Conservation (phyloP, 2,329 filamentous ascomycete species). For the Catunica adiposa region DNA sequence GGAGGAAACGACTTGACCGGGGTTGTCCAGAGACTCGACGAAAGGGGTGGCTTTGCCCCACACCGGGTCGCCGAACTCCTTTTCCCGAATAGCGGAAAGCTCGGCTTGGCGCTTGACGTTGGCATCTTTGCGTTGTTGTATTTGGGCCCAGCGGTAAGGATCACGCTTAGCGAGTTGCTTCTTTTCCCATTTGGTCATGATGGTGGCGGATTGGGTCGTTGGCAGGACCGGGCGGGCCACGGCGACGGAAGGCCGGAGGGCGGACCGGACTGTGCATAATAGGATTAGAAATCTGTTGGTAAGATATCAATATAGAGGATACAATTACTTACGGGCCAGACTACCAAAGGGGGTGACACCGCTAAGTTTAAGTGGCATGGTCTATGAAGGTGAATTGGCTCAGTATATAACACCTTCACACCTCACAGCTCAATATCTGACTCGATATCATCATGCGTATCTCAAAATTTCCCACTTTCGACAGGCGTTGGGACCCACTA, state of each 20-base stretch:
- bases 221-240: slow-evolving; percentile 33
- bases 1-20: slow-evolving; percentile 30
- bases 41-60: slow-evolving; percentile 68
- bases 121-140: slow-evolving; percentile 66
- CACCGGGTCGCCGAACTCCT: slow-evolving; percentile 58
- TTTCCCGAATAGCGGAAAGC: slow-evolving; percentile 47
- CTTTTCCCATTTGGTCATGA: slow-evolving; percentile 41
- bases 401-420: slow-evolving; percentile 3
- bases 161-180: slow-evolving; percentile 54
- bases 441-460: slow-evolving; percentile 6
- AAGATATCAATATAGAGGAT: slow-evolving; percentile 16
- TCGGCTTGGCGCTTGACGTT: slow-evolving; percentile 61
- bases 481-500: slow-evolving; percentile 9
- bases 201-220: slow-evolving; percentile 46
- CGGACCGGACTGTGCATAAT: slow-evolving; percentile 44
- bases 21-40: slow-evolving; percentile 61
- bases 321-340: slow-evolving; percentile 37
- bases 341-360: slow-evolving; percentile 41
- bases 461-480: slow-evolving; percentile 14
- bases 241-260: slow-evolving; percentile 27
- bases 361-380: slow-evolving; percentile 53
- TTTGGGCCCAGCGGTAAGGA: slow-evolving; percentile 67
- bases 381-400: slow-evolving; percentile 17
- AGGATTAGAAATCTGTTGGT: slow-evolving; percentile 5
- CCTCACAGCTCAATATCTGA: slow-evolving; percentile 5